A percentile compares a stretch with the other conserved stretches of the same genome.
phyloP scores from a whole-genome alignment of 148 eudicot species.

The Rhododendron kiyosumense region DNA sequence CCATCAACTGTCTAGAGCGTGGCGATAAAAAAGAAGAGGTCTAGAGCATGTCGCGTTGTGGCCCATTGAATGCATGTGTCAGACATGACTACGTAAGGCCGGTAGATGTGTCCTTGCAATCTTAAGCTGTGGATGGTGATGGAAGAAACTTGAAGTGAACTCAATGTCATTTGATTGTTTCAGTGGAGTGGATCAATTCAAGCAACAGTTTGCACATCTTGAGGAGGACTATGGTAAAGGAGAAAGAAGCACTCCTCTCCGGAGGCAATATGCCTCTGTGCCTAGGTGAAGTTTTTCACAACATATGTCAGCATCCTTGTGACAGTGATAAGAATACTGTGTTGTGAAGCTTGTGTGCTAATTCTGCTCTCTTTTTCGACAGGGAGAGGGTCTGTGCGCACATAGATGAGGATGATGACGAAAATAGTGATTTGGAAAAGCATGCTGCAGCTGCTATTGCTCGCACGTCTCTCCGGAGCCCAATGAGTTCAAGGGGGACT shows the following conservation, averaged over 20 bases:
- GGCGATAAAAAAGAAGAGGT: no score
- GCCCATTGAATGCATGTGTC: not conserved
- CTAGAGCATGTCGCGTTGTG: not conserved
- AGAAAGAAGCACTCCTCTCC: slow-evolving; percentile 60
- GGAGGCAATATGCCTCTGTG: slow-evolving; percentile 88
- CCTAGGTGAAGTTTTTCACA: slow-evolving; percentile 52
- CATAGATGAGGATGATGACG: slow-evolving; percentile 34
- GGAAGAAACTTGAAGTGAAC: not conserved
- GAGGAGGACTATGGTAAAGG: slow-evolving; percentile 73
- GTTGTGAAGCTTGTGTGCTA: not conserved
- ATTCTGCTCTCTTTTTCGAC: slow-evolving; percentile 12
- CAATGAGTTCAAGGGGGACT: slow-evolving; percentile 30
- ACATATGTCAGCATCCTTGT: not conserved
- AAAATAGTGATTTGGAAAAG: slow-evolving; percentile 31
- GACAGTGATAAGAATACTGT: not conserved
- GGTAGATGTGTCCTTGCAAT: not conserved
- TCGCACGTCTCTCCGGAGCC: slow-evolving; percentile 35
- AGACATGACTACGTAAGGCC: not conserved
- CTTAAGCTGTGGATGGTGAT: not conserved
- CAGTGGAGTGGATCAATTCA: slow-evolving; percentile 90
- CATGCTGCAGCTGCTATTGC: slow-evolving; percentile 31
- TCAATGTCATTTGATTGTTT: not conserved
- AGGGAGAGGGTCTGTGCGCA: slow-evolving; percentile 74
- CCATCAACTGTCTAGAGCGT: not conserved
- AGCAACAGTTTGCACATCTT: slow-evolving; percentile 82